A percentile compares a stretch with the other conserved stretches of the same genome.
Evolutionary conservation across 2,329 filamentous ascomycete genomes (phyloP).

Genomic region (Aurifilum marmelostoma): DNA sequence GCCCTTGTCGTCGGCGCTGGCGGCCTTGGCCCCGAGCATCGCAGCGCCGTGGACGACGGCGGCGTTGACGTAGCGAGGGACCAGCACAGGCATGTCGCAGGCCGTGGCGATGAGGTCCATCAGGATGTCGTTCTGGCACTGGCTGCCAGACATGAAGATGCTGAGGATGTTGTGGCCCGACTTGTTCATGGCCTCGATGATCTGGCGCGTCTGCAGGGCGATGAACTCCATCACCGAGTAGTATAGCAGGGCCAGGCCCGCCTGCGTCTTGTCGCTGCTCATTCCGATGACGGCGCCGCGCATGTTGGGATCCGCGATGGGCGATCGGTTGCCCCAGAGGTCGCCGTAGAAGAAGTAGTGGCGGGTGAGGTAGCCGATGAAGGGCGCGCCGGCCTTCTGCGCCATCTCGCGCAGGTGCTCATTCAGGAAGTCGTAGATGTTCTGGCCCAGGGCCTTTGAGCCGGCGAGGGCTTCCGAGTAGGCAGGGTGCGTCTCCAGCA

Average conservation of each 20-base stretch:
- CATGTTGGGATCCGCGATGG: constrained; percentile 92
- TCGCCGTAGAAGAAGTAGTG: constrained; percentile 99
- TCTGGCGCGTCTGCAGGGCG: constrained; percentile 93
- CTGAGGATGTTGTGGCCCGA: constrained; percentile 84
- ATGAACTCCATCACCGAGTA: constrained; percentile 98
- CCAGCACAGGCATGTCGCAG: constrained; percentile 89
- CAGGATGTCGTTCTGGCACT: constrained; percentile 92
- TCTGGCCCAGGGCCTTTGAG: constrained; percentile 80
- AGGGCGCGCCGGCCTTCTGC: constrained; percentile 69
- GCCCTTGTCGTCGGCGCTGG: constrained; percentile 75
- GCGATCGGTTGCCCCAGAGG: constrained; percentile 93
- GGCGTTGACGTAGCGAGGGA: constrained; percentile 90
- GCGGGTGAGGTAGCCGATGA: constrained; percentile 81
- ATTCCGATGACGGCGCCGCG: constrained; percentile 86
- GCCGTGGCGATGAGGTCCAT: constrained; percentile 91
- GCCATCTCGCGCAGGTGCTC: constrained; percentile 79
- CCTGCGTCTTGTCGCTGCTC: constrained; percentile 81
- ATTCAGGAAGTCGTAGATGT: constrained; percentile 96
- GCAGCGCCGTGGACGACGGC: constrained; percentile 97
- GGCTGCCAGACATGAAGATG: constrained; percentile 98
- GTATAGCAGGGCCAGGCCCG: constrained; percentile 88
- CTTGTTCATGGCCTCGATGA: constrained; percentile 90
- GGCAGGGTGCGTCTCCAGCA: constrained; percentile 92
- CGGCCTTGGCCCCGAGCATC: constrained; percentile 98
- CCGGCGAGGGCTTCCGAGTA: constrained; percentile 79